Evolutionary conservation across 768 basidiomycete species (phyloP).

Genomic region (Rhodotorula kratochvilovae): DNA sequence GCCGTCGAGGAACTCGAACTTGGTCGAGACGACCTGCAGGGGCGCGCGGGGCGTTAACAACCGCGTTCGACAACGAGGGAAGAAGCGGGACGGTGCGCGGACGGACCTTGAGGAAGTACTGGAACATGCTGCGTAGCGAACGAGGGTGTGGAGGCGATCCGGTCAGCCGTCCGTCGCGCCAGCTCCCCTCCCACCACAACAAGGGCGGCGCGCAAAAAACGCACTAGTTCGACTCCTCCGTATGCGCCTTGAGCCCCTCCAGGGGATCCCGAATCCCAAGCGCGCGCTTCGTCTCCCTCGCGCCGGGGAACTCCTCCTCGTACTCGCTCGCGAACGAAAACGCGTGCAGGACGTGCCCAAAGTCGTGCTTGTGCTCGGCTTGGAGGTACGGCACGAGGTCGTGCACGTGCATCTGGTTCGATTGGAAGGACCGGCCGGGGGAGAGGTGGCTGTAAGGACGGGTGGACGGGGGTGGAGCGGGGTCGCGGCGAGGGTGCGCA

Average conservation of each 20-base stretch:
- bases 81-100: neutral
- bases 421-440: constrained; percentile 92
- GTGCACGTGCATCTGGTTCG: constrained; percentile 68
- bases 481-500: too few species aligned
- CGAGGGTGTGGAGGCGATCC: neutral
- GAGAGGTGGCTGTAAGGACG: constrained; percentile 68
- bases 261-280: constrained; percentile 76
- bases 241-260: constrained; percentile 59
- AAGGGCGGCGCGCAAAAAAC: neutral
- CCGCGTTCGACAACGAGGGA: too few species aligned
- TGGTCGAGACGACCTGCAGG: constrained; percentile 74
- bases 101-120: constrained; percentile 81
- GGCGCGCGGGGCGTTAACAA: neutral
- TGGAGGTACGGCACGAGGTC: constrained; percentile 91
- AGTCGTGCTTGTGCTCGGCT: constrained; percentile 84
- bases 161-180: too few species aligned
- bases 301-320: constrained; percentile 42
- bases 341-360: constrained; percentile 77
- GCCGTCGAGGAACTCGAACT: constrained; percentile 77
- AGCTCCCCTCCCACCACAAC: neutral
- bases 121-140: constrained; percentile 31
- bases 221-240: constrained; percentile 66
- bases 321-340: constrained; percentile 64
- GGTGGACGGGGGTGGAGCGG: neutral
- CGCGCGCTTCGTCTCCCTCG: constrained; percentile 52